phyloP scores from a whole-genome alignment of 148 eudicot species.

The Fagopyrum homotropicum region DNA sequence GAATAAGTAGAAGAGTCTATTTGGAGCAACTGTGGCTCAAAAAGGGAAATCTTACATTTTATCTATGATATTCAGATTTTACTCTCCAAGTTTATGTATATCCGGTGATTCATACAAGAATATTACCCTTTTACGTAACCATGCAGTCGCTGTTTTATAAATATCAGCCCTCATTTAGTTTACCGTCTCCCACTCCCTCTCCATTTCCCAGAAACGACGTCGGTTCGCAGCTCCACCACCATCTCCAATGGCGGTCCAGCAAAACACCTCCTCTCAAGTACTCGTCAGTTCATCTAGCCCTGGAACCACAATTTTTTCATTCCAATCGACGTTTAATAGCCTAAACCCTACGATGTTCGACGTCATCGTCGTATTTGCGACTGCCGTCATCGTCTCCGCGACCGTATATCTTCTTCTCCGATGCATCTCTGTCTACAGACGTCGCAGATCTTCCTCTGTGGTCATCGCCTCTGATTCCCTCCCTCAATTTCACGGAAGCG shows the following conservation, averaged over 20 bases:
- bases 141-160: background rate
- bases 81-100: background rate
- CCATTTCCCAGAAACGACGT: no score
- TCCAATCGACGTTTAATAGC: background rate
- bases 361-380: constrained; percentile 36
- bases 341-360: constrained; percentile 22
- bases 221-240: no score
- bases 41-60: background rate
- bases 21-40: background rate
- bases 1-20: background rate
- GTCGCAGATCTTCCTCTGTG: constrained; percentile 11
- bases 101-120: background rate
- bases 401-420: constrained; percentile 60
- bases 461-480: constrained; percentile 1
- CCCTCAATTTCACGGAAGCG: background rate
- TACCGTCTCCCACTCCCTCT: no score
- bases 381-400: constrained; percentile 45
- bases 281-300: background rate
- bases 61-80: background rate
- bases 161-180: no score
- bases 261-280: background rate
- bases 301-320: no score
- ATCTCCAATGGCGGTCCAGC: background rate
- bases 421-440: constrained; percentile 26
- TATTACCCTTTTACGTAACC: background rate